Evolutionary conservation across 257 asterid species (phyloP).

Genomic region (Datura wrightii): DNA sequence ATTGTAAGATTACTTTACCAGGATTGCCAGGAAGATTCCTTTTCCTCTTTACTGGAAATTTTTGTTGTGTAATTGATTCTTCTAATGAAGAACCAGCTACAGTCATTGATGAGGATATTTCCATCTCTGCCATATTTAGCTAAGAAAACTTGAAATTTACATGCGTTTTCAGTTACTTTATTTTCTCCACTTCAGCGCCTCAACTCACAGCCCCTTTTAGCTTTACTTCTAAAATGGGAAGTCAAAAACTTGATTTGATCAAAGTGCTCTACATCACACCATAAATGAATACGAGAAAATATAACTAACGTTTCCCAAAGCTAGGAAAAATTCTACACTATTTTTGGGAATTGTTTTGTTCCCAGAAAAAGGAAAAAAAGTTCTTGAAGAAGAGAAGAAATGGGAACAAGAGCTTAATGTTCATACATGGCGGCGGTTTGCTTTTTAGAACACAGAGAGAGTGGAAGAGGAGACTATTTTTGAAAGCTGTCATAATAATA

Average conservation of each 20-base stretch:
- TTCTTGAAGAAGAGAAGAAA: slow-evolving; percentile 40
- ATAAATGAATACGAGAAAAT: background rate
- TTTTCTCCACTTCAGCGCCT: background rate
- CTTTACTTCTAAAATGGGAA: background rate
- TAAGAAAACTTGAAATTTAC: background rate
- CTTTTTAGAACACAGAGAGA: slow-evolving; percentile 8
- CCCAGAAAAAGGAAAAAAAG: slow-evolving; percentile 27
- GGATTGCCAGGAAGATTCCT: slow-evolving; percentile 98
- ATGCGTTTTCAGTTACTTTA: slow-evolving; percentile 5
- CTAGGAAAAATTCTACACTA: slow-evolving; percentile 14
- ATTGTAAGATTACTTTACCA: slow-evolving; percentile 46
- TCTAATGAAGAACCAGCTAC: slow-evolving; percentile 40
- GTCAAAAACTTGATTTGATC: too few species aligned
- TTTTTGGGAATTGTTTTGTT: slow-evolving; percentile 30
- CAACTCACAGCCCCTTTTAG: background rate
- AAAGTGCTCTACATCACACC: background rate
- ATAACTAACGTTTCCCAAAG: background rate
- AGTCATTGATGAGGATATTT: slow-evolving; percentile 47
- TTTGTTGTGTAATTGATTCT: slow-evolving; percentile 41
- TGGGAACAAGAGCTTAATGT: slow-evolving; percentile 34
- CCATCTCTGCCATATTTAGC: slow-evolving; percentile 49
- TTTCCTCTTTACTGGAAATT: slow-evolving; percentile 58
- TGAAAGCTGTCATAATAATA: slow-evolving; percentile 35
- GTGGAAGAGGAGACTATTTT: slow-evolving; percentile 25
- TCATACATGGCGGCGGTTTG: slow-evolving; percentile 40